Conservation (phyloP, 805 yeast genomes). For the Debaryomyces tyrocola region DNA sequence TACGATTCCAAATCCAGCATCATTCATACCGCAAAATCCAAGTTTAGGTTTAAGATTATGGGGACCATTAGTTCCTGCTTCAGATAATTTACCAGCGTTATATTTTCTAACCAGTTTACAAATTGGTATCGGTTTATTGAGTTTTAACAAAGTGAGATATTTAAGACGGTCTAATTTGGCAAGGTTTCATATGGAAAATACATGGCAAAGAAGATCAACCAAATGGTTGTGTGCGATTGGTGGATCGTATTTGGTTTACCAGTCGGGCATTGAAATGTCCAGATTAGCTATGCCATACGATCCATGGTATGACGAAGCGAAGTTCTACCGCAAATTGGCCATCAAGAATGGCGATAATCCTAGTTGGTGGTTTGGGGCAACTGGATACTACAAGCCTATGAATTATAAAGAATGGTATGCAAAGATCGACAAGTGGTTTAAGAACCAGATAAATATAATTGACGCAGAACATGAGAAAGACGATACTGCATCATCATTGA, state of each 20-base stretch:
- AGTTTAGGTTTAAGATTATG: constrained; percentile 59
- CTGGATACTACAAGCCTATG: constrained; percentile 55
- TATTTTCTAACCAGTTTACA: constrained; percentile 55
- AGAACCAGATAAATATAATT: constrained; percentile 11
- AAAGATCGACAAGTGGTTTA: constrained; percentile 20
- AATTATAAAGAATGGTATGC: constrained; percentile 32
- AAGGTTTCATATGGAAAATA: constrained; percentile 11
- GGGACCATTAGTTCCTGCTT: constrained; percentile 76
- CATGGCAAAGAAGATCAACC: constrained; percentile 9
- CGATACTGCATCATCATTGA: background rate
- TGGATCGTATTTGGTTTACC: constrained; percentile 52
- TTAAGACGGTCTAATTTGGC: constrained; percentile 12
- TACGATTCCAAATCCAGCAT: constrained; percentile 17
- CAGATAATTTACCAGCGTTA: constrained; percentile 59
- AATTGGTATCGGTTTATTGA: constrained; percentile 44
- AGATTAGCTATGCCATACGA: constrained; percentile 51
- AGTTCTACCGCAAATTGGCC: constrained; percentile 50
- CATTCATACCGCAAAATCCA: constrained; percentile 40
- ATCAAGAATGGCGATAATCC: constrained; percentile 47
- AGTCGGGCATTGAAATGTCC: constrained; percentile 56
- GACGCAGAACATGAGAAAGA: constrained; percentile 2
- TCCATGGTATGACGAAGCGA: constrained; percentile 76
- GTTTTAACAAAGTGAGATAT: constrained; percentile 17
- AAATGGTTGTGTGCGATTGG: constrained; percentile 14
- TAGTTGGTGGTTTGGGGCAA: constrained; percentile 69